Evolutionary conservation across 1,284 basidiomycete genomes (phyloP).

Genomic region (Cryptococcus sp.): DNA sequence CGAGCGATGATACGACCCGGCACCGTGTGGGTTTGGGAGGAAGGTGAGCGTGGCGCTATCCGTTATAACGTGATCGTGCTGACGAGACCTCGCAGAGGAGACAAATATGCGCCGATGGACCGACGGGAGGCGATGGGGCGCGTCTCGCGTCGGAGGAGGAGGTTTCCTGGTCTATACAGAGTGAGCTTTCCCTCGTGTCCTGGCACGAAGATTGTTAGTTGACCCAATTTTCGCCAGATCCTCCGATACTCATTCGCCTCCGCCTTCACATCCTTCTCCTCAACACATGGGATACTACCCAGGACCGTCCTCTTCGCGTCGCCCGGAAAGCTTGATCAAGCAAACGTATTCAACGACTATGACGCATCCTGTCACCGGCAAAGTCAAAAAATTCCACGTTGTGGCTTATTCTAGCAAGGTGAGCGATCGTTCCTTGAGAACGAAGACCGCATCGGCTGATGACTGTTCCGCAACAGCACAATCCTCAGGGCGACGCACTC

Average conservation of each 20-base stretch:
- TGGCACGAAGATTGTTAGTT: background rate
- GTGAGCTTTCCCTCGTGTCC: conserved; percentile 24
- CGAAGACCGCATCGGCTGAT: background rate
- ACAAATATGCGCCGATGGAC: conserved; percentile 58
- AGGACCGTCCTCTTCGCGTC: conserved; percentile 18
- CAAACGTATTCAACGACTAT: conserved; percentile 52
- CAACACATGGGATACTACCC: conserved; percentile 23
- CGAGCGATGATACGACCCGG: conserved; percentile 87
- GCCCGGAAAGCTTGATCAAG: conserved; percentile 46
- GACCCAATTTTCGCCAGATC: conserved; percentile 23
- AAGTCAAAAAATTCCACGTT: conserved; percentile 51
- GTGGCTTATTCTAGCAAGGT: conserved; percentile 51
- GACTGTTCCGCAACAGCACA: conserved; percentile 25
- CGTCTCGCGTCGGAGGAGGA: conserved; percentile 56
- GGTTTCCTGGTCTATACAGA: conserved; percentile 56
- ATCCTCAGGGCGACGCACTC: conserved; percentile 46
- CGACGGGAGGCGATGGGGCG: conserved; percentile 57
- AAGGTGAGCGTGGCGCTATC: conserved; percentile 64
- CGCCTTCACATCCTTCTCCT: conserved; percentile 27
- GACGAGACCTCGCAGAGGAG: conserved; percentile 37
- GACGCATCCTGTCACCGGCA: conserved; percentile 44
- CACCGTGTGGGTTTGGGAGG: conserved; percentile 95
- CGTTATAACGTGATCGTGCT: background rate
- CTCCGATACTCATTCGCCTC: conserved; percentile 42
- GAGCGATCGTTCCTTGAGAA: conserved; percentile 1